phyloP scores from a whole-genome alignment of 2,329 filamentous ascomycete species.

The Amylocarpus encephaloides region DNA sequence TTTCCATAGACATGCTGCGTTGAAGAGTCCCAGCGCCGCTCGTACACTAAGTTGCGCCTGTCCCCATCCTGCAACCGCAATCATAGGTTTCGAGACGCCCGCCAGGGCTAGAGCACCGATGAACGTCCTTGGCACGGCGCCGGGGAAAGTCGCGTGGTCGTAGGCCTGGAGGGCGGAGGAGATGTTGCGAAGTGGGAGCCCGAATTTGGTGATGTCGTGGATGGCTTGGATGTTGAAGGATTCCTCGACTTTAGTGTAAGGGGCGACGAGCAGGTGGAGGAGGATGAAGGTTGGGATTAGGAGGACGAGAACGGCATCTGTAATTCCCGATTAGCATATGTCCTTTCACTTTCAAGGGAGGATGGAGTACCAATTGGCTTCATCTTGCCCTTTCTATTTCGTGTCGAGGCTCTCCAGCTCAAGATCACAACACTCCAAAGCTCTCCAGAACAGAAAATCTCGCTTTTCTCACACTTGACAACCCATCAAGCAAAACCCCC shows the following conservation, averaged over 20 bases:
- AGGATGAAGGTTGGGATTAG: slow-evolving; percentile 58
- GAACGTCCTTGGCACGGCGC: slow-evolving; percentile 87
- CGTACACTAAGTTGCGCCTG: slow-evolving; percentile 61
- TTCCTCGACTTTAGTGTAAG: slow-evolving; percentile 97
- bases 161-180: slow-evolving; percentile 64
- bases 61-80: slow-evolving; percentile 49
- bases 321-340: not conserved
- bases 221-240: slow-evolving; percentile 95
- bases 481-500: no score
- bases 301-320: slow-evolving; percentile 45
- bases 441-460: no score
- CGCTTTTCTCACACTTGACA: no score
- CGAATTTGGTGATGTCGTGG: slow-evolving; percentile 82
- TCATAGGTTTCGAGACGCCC: slow-evolving; percentile 60
- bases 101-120: slow-evolving; percentile 73
- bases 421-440: no score
- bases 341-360: not conserved
- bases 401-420: no score
- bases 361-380: slow-evolving; percentile 20
- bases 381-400: slow-evolving; percentile 16
- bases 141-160: slow-evolving; percentile 87
- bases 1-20: slow-evolving; percentile 60
- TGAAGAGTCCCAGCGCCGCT: slow-evolving; percentile 69
- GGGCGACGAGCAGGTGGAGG: slow-evolving; percentile 65
- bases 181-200: slow-evolving; percentile 56